Base-by-base conservation (phyloP, 768 basidiomycete genomes). In the Trametes cinnabarina region DNA sequence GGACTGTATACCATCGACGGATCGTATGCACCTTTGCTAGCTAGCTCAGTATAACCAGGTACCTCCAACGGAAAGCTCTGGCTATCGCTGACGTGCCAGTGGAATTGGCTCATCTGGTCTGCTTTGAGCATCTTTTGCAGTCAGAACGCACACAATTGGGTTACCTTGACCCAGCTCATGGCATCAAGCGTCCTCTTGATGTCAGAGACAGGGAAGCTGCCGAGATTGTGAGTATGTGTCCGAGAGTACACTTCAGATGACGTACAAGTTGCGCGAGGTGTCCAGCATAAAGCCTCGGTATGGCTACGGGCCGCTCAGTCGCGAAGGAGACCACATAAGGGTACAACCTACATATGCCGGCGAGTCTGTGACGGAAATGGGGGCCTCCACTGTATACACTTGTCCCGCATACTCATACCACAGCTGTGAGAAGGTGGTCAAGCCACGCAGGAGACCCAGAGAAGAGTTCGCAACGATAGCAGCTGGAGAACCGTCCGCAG, bases 221-320 rank as follows among this genome's bases (percentile, higher is more conserved):
- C 9, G 37, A 14, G n/a, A 44, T 1, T 14, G 8, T 44, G 1
- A 23, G 23, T 23, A 23, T n/a, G n/a, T n/a, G 25, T 25, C 4
- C 20, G 22, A 23, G 3, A 8, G 22, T 26, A 5, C 17, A 19
- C 11, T 23, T 15, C 19, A 10, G 47, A 14, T 14, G 5, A 55
- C 61, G 26, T 47, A 65, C 66, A 61, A 93, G 69, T 91, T 86
- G 23, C 90, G 76, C 0, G 88, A 76, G 0, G 90, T 93, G 66
- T 93, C 91, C 8, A 93, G 78, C 82, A 91, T 82, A 50, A 92
- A 79, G 4, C 87, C 89, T 14, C 91, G 80, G 64, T 84, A 88
- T 0, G 85, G 84, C 85, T 87, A 39, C 22, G 17, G 15, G 3
- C 15, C 30, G 12, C 15, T 46, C 23, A 46, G 14, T 26, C 30